Base-by-base conservation (phyloP, 495 filamentous ascomycete species). In the Pseudomonodictys pantanalensis region DNA sequence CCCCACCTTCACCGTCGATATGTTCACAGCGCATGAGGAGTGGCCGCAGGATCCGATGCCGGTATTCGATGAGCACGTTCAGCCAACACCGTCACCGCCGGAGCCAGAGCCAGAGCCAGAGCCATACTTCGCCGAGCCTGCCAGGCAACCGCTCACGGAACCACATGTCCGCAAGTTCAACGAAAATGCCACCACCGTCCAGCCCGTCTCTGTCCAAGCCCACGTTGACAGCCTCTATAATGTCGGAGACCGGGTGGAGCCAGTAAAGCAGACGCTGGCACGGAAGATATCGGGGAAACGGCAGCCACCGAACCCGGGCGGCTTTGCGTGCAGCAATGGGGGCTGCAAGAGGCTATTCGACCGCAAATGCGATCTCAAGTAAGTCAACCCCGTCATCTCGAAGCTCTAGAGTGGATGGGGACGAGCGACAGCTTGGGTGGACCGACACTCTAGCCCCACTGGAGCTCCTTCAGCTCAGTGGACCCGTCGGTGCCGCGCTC, bases 331-430 rank as follows among this genome's bases (percentile, higher is more conserved):
- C 64, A 2, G 17, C 9, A 6, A 28, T 20, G 4, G 15, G 1
- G 23, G 35, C 20, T 67, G 64, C 32, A 32, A 5, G 22, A 60
- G 56, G 38, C 26, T 23, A 29, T 67, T 50, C 42, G 20, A 60
- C 45, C 59, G 64, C 30, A 24, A 23, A 17, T 67, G 64, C 52
- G 64, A 67, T 50, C 54, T 62, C n/a, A 59, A 47, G 64, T 67
- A 42, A 56, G 58, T 57, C 26, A 26, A 30, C 15, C 17, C 43
- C 15, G 3, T 17, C 20, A 22, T 20, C 8, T 52, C 15, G 23
- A 25, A 32, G 28, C 25, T 39, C 8, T 33, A 25, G n/a, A 22
- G 12, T 9, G 1, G 20, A 25, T 28, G n/a, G 26, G 1, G n/a
- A n/a, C n/a, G n/a, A n/a, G n/a, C n/a, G n/a, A n/a, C n/a, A n/a